These are phyloP conservation scores for Tulasnella sp. DNA, from an alignment of 768 basidiomycete genomes.

Conservation along the genomic window DNA sequence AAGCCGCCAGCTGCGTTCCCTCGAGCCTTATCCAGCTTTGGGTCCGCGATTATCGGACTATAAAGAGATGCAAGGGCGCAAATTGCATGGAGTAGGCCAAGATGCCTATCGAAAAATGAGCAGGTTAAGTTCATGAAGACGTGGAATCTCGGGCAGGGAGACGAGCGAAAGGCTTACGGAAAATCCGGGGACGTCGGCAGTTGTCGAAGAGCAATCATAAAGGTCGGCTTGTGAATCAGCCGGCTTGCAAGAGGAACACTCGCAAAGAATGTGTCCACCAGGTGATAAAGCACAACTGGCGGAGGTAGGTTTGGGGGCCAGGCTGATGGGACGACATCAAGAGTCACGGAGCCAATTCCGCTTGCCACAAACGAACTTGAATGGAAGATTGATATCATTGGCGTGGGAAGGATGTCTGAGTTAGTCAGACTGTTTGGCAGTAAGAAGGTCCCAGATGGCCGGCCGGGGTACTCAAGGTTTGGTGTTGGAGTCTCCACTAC, in stretches of 20 bases:
- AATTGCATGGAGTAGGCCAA: conserved; percentile 21
- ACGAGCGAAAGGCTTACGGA: conserved; percentile 1
- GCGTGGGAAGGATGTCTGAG: too few relatives aligned
- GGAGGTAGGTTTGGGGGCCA: conserved; percentile 21
- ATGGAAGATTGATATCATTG: background rate
- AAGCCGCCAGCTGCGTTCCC: background rate
- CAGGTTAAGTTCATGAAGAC: too few relatives aligned
- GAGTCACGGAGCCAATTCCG: background rate
- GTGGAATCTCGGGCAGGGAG: too few relatives aligned
- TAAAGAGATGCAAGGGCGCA: conserved; percentile 30
- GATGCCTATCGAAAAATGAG: background rate
- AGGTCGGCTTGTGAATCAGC: conserved; percentile 28
- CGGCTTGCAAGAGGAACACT: conserved; percentile 22
- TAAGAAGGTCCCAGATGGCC: too few relatives aligned
- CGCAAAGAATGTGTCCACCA: conserved; percentile 27
- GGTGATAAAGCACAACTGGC: conserved; percentile 14
- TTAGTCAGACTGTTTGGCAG: too few relatives aligned
- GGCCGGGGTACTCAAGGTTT: too few relatives aligned
- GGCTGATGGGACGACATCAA: background rate
- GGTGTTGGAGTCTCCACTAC: too few relatives aligned
- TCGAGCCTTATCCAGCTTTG: conserved; percentile 32
- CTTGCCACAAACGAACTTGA: background rate
- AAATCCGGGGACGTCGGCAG: conserved; percentile 4
- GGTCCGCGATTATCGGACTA: conserved; percentile 23
- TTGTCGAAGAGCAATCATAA: background rate